A percentile compares a stretch with the other conserved stretches of the same genome.
These are phyloP conservation scores for Pythium phragmiticola DNA, from an alignment of 352 stramenopile genomes.

Conservation along the genomic window DNA sequence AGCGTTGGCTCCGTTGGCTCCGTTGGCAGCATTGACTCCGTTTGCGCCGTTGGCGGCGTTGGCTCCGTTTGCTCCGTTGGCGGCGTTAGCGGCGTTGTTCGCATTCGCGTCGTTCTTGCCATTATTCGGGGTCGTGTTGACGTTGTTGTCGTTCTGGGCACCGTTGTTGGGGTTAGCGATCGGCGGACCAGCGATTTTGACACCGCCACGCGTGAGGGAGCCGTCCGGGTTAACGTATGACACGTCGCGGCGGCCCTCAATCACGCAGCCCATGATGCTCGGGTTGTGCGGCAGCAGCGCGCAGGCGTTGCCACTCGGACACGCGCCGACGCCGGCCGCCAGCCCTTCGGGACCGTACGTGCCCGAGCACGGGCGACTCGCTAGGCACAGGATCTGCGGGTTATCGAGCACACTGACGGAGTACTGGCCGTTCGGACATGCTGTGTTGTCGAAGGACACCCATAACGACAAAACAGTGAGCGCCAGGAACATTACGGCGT, in stretches of 20 bases:
- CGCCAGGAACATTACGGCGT: slow-evolving; percentile 13
- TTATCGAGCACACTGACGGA: slow-evolving; percentile 71
- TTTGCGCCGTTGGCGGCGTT: slow-evolving; percentile 12
- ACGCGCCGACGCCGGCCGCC: slow-evolving; percentile 48
- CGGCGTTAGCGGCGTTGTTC: slow-evolving; percentile 6
- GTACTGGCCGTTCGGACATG: slow-evolving; percentile 43
- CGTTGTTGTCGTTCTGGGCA: slow-evolving; percentile 4
- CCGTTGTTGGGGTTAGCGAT: slow-evolving; percentile 1
- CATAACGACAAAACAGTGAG: slow-evolving; percentile 12
- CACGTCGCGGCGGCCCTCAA: slow-evolving; percentile 45
- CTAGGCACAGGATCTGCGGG: slow-evolving; percentile 47
- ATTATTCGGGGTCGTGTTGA: slow-evolving; percentile 1
- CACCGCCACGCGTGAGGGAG: slow-evolving; percentile 51
- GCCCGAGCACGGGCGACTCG: slow-evolving; percentile 54
- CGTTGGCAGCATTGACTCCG: slow-evolving; percentile 3
- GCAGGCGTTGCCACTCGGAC: slow-evolving; percentile 49
- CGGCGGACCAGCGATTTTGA: slow-evolving; percentile 27
- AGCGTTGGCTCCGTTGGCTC: too few species aligned
- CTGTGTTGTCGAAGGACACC: slow-evolving; percentile 30
- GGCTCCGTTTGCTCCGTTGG: background rate
- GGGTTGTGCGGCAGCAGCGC: slow-evolving; percentile 55
- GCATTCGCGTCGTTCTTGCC: background rate
- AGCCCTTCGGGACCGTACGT: slow-evolving; percentile 53
- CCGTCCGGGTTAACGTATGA: slow-evolving; percentile 74
- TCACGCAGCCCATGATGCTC: slow-evolving; percentile 68